Evolutionary conservation across 2,329 filamentous ascomycete species (phyloP).

Genomic region (Cryphonectria naterciae): DNA sequence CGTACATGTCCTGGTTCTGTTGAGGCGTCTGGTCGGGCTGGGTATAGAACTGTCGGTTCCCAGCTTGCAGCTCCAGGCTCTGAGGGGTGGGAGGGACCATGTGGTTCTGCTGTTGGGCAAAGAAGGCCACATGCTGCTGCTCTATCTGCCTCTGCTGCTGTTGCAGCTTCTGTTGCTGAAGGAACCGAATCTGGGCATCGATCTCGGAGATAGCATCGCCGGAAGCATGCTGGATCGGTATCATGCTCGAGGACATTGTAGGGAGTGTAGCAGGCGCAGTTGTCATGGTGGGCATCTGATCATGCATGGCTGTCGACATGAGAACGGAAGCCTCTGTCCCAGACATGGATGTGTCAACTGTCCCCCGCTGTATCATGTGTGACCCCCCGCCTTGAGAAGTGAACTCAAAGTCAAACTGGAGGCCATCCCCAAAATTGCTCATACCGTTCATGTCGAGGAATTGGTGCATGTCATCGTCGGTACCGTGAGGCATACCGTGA

Average conservation of each 20-base stretch:
- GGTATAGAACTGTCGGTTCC: constrained; percentile 57
- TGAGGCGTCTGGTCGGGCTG: constrained; percentile 54
- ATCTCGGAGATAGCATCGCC: constrained; percentile 61
- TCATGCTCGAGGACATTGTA: constrained; percentile 50
- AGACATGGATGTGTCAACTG: constrained; percentile 56
- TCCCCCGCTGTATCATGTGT: constrained; percentile 48
- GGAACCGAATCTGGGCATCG: constrained; percentile 68
- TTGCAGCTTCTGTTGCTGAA: constrained; percentile 66
- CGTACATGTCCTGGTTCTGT: constrained; percentile 66
- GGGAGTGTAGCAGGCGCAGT: constrained; percentile 48
- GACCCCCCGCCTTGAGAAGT: constrained; percentile 42
- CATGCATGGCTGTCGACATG: constrained; percentile 45
- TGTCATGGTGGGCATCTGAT: constrained; percentile 54
- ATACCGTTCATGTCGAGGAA: constrained; percentile 65
- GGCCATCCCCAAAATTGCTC: constrained; percentile 54
- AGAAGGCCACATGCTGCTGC: constrained; percentile 61
- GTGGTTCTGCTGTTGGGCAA: constrained; percentile 55
- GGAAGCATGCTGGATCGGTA: constrained; percentile 50
- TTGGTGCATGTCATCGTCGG: constrained; percentile 67
- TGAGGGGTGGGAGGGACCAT: constrained; percentile 80
- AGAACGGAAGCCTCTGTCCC: constrained; percentile 47
- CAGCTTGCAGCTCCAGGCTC: constrained; percentile 75
- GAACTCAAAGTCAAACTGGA: constrained; percentile 66
- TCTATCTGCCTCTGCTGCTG: constrained; percentile 62
- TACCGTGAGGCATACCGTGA: constrained; percentile 53